Conservation (phyloP, 768 basidiomycete species). For the Panus rudis region DNA sequence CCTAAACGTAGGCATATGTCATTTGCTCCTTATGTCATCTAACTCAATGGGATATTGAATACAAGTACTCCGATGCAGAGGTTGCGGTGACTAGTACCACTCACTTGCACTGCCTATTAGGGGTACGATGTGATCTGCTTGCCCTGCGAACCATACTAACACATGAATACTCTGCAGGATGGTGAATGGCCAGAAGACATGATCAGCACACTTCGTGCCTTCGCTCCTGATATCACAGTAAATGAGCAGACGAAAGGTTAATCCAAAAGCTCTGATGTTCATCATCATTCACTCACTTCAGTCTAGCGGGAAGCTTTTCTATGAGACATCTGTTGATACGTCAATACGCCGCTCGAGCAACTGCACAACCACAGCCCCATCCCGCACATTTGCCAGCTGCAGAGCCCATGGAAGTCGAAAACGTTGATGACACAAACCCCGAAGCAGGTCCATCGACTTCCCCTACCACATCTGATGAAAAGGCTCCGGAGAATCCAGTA, state of each 20-base stretch:
- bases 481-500: no score
- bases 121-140: neutral
- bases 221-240: neutral
- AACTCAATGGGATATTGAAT: neutral
- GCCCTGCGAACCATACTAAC: neutral
- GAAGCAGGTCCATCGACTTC: neutral
- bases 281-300: no score
- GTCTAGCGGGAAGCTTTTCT: no score
- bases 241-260: no score
- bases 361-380: no score
- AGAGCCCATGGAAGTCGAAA: neutral
- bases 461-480: neutral
- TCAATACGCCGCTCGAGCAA: no score
- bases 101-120: neutral
- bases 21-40: neutral
- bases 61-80: slow-evolving; percentile 1
- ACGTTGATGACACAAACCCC: neutral
- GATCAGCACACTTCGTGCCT: neutral
- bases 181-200: slow-evolving; percentile 2
- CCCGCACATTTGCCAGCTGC: neutral
- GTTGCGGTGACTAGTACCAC: neutral
- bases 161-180: neutral
- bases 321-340: no score
- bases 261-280: no score
- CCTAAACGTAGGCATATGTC: neutral